Base-by-base conservation (phyloP, 768 basidiomycete genomes). In the Lactarius sp. region DNA sequence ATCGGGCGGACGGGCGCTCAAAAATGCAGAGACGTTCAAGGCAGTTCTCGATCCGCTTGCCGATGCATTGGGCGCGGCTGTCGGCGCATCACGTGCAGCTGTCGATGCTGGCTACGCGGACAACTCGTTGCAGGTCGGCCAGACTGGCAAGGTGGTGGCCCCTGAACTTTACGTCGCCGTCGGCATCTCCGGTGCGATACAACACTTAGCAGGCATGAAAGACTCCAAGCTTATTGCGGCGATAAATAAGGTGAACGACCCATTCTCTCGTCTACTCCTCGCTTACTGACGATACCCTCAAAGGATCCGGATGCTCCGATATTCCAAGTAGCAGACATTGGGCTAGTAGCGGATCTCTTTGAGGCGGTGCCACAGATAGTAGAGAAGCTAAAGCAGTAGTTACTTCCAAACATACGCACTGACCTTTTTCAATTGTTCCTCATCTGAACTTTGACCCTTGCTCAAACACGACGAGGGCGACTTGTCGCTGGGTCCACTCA, bases 181-280 rank as follows among this genome's bases (percentile, higher is more conserved):
- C 53, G 97, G 97, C 56, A 98, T 99, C 70, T 97, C 94, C 9
- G 97, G 97, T 18, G 97, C 97, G 14, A 99, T 99, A 70, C 97
- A 99, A 77, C 97, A 99, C 78, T 79, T 99, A 59, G 97, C 97
- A 22, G 97, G 97, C 9, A 99, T 99, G 97, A 99, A 99, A 74
- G 97, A 98, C 71, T 94, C 92, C 12, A 99, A 98, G 78, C 80
- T 98, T 67, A 99, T 99, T 65, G 96, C 96, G 37, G 97, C 97
- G 4, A 83, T 99, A 66, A 99, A 99, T 80, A 99, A 99, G 85
- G 94, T 86, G 66, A 57, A 78, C 66, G 20, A 10, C 34, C 12
- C 46, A 52, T 62, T 44, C 31, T 34, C 61, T 27, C 3, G 39
- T 61, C 22, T 27, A 52, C 33, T 49, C 8, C 20, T 2, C 8